A percentile compares a stretch with the other conserved stretches of the same genome.
Conservation (phyloP, 768 basidiomycete species). For the Tylopilus subfusipes region DNA sequence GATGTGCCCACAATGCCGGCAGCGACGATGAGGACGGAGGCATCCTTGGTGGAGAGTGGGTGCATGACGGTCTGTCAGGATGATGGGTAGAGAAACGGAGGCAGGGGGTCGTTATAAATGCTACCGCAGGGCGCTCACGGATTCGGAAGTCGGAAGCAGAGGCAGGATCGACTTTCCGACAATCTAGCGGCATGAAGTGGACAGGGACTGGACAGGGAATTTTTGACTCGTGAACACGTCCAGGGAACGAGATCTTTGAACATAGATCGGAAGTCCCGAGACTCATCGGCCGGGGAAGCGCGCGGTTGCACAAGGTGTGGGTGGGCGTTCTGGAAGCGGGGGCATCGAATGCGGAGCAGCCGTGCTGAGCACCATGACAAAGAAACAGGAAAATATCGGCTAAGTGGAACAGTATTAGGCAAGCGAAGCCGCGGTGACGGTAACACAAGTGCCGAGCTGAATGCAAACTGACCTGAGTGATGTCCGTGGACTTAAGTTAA, state of each 20-base stretch:
- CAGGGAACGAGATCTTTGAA: slow-evolving; percentile 16
- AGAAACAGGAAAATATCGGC: slow-evolving; percentile 33
- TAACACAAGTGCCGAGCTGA: slow-evolving; percentile 33
- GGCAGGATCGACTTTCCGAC: slow-evolving; percentile 36
- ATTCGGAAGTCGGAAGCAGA: slow-evolving; percentile 29
- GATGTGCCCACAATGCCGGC: slow-evolving; percentile 24
- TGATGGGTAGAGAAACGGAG: slow-evolving; percentile 18
- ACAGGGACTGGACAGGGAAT: slow-evolving; percentile 20
- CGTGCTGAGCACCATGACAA: slow-evolving; percentile 27
- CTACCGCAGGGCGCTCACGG: slow-evolving; percentile 25
- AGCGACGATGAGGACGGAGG: slow-evolving; percentile 16
- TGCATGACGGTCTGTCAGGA: slow-evolving; percentile 17
- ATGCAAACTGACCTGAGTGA: slow-evolving; percentile 27
- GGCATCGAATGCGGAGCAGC: slow-evolving; percentile 25
- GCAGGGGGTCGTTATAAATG: slow-evolving; percentile 21
- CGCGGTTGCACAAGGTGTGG: slow-evolving; percentile 1
- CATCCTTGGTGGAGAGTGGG: slow-evolving; percentile 17
- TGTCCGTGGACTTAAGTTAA: slow-evolving; percentile 41
- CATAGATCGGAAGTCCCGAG: slow-evolving; percentile 15
- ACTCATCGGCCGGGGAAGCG: slow-evolving; percentile 14
- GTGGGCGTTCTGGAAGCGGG: slow-evolving; percentile 20
- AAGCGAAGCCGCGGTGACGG: slow-evolving; percentile 39
- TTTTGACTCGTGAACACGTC: slow-evolving; percentile 20
- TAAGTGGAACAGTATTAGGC: slow-evolving; percentile 26
- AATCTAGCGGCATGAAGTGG: slow-evolving; percentile 29